Percentiles rank a stretch among this genome's conserved stretches.
These are phyloP conservation scores for Adiantum capillusveneris DNA, from an alignment of 75 land plant species.

Conservation along the genomic window DNA sequence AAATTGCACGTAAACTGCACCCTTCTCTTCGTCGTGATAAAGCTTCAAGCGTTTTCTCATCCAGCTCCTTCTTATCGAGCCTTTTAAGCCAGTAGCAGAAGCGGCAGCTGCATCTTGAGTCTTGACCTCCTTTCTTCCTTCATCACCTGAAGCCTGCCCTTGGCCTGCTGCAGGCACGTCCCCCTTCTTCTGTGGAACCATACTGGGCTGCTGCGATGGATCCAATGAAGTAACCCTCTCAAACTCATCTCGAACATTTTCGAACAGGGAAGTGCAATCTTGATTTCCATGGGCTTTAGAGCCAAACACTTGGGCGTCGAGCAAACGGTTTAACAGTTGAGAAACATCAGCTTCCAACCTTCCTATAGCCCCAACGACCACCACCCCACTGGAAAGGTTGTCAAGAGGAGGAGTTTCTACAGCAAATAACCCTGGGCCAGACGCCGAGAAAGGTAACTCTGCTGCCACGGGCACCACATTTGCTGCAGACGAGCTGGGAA, in stretches of 20 bases:
- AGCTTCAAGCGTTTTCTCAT: conserved; percentile 42
- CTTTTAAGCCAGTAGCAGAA: no score
- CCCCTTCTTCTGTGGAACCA: not conserved
- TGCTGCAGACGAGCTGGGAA: not conserved
- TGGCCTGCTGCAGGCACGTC: not conserved
- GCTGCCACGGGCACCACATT: not conserved
- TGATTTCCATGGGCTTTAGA: conserved; percentile 2
- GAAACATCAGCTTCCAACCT: conserved; percentile 32
- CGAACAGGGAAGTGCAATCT: not conserved
- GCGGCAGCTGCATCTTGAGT: not conserved
- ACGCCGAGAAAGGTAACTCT: not conserved
- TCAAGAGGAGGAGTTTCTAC: conserved; percentile 1
- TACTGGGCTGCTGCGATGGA: not conserved
- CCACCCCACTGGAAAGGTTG: conserved; percentile 37
- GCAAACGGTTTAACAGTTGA: conserved; percentile 62
- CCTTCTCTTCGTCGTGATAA: conserved; percentile 65
- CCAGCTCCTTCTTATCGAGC: conserved; percentile 17
- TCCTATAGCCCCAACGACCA: conserved; percentile 77
- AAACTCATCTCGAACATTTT: not conserved
- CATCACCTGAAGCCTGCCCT: no score
- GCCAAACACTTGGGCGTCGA: conserved; percentile 71
- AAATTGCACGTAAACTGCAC: conserved; percentile 64
- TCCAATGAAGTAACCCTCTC: not conserved
- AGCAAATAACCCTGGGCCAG: not conserved
- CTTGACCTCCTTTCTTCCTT: no score